A percentile compares a stretch with the other conserved stretches of the same genome.
These are phyloP conservation scores for Penicillium maclennaniae DNA, from an alignment of 495 filamentous ascomycete species.

Conservation along the genomic window DNA sequence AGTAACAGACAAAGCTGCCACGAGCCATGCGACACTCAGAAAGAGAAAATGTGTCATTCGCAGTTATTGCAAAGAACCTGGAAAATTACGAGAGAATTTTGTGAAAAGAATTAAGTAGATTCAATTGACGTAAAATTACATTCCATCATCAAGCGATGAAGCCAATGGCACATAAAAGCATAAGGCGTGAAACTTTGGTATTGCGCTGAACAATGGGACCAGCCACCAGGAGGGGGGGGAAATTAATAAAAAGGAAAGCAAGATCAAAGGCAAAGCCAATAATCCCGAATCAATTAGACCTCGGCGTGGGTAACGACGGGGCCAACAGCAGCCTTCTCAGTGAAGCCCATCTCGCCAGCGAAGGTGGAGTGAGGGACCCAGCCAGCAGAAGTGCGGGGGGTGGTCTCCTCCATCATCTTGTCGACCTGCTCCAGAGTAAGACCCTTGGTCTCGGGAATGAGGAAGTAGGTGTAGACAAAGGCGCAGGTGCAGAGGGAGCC, in stretches of 20 bases:
- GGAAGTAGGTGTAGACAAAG: constrained; percentile 73
- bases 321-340: constrained; percentile 33
- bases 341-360: constrained; percentile 58
- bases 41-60: too few relatives aligned
- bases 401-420: constrained; percentile 84
- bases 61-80: too few relatives aligned
- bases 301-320: constrained; percentile 33
- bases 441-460: constrained; percentile 84
- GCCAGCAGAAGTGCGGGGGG: constrained; percentile 65
- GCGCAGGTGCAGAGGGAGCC: constrained; percentile 62
- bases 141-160: constrained; percentile 9
- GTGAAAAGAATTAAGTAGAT: background rate
- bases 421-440: constrained; percentile 86
- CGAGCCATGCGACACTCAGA: too few relatives aligned
- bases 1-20: too few relatives aligned
- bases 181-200: constrained; percentile 12
- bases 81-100: background rate
- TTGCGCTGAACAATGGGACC: constrained; percentile 14
- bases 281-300: constrained; percentile 18
- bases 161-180: constrained; percentile 10
- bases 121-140: constrained; percentile 16
- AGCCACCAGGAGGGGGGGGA: constrained; percentile 4
- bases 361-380: constrained; percentile 77
- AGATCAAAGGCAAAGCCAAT: background rate
- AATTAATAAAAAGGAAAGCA: background rate